Evolutionary conservation across 306 rosid species (phyloP).

Genomic region (Lablab purpureus): DNA sequence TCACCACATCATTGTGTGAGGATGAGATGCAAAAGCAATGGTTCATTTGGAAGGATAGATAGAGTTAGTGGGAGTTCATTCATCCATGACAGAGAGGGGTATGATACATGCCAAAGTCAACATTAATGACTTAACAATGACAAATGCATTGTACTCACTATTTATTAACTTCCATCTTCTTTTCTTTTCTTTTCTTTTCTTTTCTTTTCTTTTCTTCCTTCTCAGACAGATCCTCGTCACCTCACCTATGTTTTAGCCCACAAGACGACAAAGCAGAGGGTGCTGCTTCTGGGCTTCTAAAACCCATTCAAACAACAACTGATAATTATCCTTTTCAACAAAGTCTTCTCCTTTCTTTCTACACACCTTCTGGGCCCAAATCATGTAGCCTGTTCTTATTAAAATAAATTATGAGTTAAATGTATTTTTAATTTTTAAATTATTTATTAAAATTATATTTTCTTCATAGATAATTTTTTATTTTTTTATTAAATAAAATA

Average conservation of each 20-base stretch:
- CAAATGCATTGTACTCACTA: slow-evolving; percentile 41
- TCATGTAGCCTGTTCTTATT: no score
- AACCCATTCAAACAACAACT: slow-evolving; percentile 17
- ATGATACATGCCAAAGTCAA: slow-evolving; percentile 48
- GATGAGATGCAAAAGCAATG: slow-evolving; percentile 46
- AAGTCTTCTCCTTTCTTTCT: slow-evolving; percentile 36
- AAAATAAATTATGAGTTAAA: no score
- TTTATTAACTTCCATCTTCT: not conserved
- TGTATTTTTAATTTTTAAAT: no score
- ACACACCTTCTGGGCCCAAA: slow-evolving; percentile 38
- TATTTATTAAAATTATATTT: no score
- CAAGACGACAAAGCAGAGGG: slow-evolving; percentile 37
- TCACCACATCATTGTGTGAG: slow-evolving; percentile 43
- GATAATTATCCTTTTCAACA: slow-evolving; percentile 54
- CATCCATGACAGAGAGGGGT: no score
- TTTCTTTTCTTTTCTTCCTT: not conserved
- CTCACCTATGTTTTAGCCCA: slow-evolving; percentile 41
- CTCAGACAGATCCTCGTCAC: slow-evolving; percentile 33
- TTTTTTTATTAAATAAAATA: no score
- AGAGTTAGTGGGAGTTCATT: slow-evolving; percentile 52
- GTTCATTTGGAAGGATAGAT: slow-evolving; percentile 47
- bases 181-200: not conserved
- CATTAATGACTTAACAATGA: slow-evolving; percentile 28
- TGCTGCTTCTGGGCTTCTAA: slow-evolving; percentile 44
- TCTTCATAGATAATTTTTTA: no score